Percentiles rank a stretch among this genome's conserved stretches.
These are phyloP conservation scores for Wickerhamomyces sp. DNA, from an alignment of 1,139 yeast species.

Conservation along the genomic window DNA sequence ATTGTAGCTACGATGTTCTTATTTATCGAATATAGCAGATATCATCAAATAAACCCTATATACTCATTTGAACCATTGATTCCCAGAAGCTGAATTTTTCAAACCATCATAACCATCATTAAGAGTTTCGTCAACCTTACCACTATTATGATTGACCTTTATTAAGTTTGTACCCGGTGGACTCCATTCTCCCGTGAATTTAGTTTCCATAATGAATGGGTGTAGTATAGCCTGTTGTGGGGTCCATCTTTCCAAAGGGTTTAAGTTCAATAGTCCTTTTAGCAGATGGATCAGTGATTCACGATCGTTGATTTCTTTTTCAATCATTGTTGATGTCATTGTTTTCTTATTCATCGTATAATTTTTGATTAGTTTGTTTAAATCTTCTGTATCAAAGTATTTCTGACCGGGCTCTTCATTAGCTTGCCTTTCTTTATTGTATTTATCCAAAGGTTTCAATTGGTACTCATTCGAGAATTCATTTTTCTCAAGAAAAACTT, in stretches of 20 bases:
- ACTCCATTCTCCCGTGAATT: conserved; percentile 40
- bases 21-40: neutral
- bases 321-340: conserved; percentile 61
- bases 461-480: conserved; percentile 36
- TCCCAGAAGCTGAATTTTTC: conserved; percentile 10
- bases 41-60: neutral
- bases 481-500: conserved; percentile 57
- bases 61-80: conserved; percentile 11
- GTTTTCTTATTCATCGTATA: conserved; percentile 71
- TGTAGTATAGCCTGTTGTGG: conserved; percentile 94
- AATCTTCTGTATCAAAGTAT: conserved; percentile 70
- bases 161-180: conserved; percentile 36
- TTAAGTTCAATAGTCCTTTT: conserved; percentile 69
- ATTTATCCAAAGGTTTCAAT: conserved; percentile 54
- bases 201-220: conserved; percentile 69
- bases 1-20: too few relatives aligned
- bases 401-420: conserved; percentile 79
- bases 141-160: neutral
- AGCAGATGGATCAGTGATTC: conserved; percentile 72
- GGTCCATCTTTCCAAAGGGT: conserved; percentile 93
- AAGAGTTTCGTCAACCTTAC: neutral
- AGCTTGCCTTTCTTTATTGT: conserved; percentile 47
- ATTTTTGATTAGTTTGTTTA: conserved; percentile 71
- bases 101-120: conserved; percentile 6
- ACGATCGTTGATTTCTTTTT: conserved; percentile 70